Conservation (phyloP, 202 grass and related monocot species). For the Schoenoplectus triqueter region DNA sequence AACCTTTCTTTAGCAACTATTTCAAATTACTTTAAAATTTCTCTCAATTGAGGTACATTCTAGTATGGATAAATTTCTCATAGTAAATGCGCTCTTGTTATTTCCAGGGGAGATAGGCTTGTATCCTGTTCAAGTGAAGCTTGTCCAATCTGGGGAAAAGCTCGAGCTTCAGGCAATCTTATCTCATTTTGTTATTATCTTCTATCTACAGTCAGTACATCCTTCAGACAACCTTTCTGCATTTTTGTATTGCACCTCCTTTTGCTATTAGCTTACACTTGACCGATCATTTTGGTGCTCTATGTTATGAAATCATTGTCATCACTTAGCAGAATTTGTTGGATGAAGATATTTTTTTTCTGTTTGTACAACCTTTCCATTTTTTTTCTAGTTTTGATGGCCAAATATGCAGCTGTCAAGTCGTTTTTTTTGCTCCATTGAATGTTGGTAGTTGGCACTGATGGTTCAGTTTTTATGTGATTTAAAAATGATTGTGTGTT, state of each 20-base stretch:
- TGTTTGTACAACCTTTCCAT: background rate
- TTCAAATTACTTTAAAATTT: no score
- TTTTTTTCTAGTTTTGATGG: background rate
- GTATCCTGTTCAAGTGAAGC: constrained; percentile 77
- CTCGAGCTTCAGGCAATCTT: constrained; percentile 80
- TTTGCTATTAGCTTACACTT: background rate
- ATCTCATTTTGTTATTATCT: constrained; percentile 23
- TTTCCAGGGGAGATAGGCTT: constrained; percentile 81
- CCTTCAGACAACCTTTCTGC: background rate
- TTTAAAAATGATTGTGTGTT: background rate
- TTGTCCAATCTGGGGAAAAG: constrained; percentile 83
- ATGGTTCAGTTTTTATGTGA: no score
- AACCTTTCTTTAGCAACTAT: no score
- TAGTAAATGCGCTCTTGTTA: constrained; percentile 32
- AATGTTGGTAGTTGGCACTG: no score
- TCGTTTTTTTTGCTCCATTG: background rate
- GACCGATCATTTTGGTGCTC: background rate
- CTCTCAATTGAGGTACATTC: no score
- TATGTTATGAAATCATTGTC: background rate
- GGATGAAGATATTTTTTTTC: background rate
- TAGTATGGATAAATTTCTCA: constrained; percentile 25
- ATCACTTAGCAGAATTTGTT: background rate
- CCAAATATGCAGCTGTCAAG: background rate
- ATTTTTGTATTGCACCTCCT: constrained; percentile 2
- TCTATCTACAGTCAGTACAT: background rate